Percentiles rank a stretch among this genome's conserved stretches.
phyloP scores from a whole-genome alignment of 2,329 filamentous ascomycete genomes.

The Graphiopsis chlorocephala region DNA sequence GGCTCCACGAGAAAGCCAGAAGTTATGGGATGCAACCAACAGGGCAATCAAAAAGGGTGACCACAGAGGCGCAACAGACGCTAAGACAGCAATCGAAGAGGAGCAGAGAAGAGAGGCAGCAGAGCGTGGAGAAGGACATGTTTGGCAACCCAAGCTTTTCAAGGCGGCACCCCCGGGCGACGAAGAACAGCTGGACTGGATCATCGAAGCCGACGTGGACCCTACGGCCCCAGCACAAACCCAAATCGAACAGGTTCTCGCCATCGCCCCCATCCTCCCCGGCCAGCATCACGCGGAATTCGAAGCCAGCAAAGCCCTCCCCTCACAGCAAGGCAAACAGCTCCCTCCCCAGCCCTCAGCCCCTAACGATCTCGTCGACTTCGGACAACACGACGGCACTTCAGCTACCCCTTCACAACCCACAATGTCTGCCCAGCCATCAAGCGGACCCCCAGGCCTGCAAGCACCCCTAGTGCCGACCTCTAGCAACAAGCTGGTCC shows the following conservation, averaged over 20 bases:
- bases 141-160: constrained; percentile 89
- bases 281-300: constrained; percentile 17
- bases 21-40: constrained; percentile 77
- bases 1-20: constrained; percentile 84
- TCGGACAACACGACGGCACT: constrained; percentile 47
- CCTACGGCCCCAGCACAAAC: constrained; percentile 60
- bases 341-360: constrained; percentile 5
- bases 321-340: constrained; percentile 21
- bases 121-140: constrained; percentile 71
- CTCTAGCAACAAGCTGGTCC: constrained; percentile 25
- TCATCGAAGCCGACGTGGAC: constrained; percentile 80
- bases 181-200: constrained; percentile 90
- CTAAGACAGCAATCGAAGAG: constrained; percentile 96
- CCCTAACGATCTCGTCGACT: constrained; percentile 54
- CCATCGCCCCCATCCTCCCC: constrained; percentile 78
- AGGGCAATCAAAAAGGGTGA: constrained; percentile 80
- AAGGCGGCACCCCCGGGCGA: constrained; percentile 59
- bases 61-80: constrained; percentile 84
- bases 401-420: constrained; percentile 19
- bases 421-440: constrained; percentile 16
- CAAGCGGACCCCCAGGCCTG: constrained; percentile 13
- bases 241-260: constrained; percentile 76
- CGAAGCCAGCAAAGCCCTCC: constrained; percentile 18
- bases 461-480: constrained; percentile 19
- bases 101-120: constrained; percentile 86